Conservation (phyloP, 495 filamentous ascomycete species). For the Tuber brumale region DNA sequence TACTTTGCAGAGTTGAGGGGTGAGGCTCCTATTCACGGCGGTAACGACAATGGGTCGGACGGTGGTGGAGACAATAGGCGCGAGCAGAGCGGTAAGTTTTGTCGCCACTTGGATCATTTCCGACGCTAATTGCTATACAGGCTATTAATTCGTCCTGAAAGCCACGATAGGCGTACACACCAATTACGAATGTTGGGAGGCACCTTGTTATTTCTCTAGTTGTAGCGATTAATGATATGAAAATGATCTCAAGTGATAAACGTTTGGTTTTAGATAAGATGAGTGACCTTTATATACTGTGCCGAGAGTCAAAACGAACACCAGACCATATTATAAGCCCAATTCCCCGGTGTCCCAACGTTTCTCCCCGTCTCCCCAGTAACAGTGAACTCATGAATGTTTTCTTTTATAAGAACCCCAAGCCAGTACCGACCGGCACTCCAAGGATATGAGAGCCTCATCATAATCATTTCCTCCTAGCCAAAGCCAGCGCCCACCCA, state of each 20-base stretch:
- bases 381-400: not conserved
- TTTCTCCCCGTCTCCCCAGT: not conserved
- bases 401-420: not conserved
- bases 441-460: not conserved
- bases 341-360: not conserved
- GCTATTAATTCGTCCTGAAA: constrained; percentile 12
- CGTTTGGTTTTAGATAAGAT: not conserved
- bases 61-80: constrained; percentile 47
- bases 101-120: not conserved
- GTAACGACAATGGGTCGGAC: constrained; percentile 46
- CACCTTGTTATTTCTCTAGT: not conserved
- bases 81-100: constrained; percentile 53
- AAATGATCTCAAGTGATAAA: not conserved
- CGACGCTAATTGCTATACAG: constrained; percentile 9
- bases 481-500: not conserved
- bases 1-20: constrained; percentile 92
- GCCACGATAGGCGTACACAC: not conserved
- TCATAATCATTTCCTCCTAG: not conserved
- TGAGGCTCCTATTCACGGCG: constrained; percentile 58
- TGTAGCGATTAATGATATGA: not conserved
- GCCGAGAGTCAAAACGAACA: not conserved
- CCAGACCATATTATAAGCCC: not conserved
- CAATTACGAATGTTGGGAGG: not conserved
- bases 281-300: not conserved
- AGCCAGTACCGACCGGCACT: not conserved